These are phyloP conservation scores for Acer saccharum DNA, from an alignment of 345 rosid genomes.

Conservation along the genomic window DNA sequence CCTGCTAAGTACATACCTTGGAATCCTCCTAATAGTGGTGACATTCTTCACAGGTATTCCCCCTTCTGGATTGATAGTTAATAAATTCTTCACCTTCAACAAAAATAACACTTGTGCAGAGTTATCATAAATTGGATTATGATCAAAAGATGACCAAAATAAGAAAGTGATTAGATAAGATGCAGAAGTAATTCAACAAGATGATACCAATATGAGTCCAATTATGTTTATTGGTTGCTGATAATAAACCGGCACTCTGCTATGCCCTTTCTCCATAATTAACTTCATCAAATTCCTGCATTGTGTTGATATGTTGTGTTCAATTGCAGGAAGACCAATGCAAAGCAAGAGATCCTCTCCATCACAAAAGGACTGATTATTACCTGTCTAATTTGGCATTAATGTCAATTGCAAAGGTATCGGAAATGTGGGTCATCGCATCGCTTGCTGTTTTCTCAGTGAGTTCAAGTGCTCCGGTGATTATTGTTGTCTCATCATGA, in stretches of 20 bases:
- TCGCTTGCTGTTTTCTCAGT: slow-evolving; percentile 54
- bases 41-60: slow-evolving; percentile 58
- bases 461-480: slow-evolving; percentile 70
- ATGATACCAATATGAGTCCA: slow-evolving; percentile 59
- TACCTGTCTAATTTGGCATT: slow-evolving; percentile 62
- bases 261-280: slow-evolving; percentile 70
- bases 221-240: slow-evolving; percentile 60
- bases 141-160: background rate
- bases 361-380: background rate
- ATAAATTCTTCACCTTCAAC: slow-evolving; percentile 56
- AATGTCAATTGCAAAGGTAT: slow-evolving; percentile 56
- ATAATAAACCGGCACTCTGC: slow-evolving; percentile 69
- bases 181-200: background rate
- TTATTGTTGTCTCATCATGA: slow-evolving; percentile 70
- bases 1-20: slow-evolving; percentile 40
- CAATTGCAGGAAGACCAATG: background rate
- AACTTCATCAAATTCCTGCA: slow-evolving; percentile 54
- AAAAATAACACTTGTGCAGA: background rate
- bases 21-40: slow-evolving; percentile 50
- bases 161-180: background rate
- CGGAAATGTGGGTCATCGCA: slow-evolving; percentile 70
- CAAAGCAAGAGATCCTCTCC: background rate
- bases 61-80: slow-evolving; percentile 57
- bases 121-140: background rate
- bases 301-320: background rate